A percentile compares a stretch with the other conserved stretches of the same genome.
Conservation (phyloP, 2,329 filamentous ascomycete genomes). For the Teratosphaeria epicoccoides region DNA sequence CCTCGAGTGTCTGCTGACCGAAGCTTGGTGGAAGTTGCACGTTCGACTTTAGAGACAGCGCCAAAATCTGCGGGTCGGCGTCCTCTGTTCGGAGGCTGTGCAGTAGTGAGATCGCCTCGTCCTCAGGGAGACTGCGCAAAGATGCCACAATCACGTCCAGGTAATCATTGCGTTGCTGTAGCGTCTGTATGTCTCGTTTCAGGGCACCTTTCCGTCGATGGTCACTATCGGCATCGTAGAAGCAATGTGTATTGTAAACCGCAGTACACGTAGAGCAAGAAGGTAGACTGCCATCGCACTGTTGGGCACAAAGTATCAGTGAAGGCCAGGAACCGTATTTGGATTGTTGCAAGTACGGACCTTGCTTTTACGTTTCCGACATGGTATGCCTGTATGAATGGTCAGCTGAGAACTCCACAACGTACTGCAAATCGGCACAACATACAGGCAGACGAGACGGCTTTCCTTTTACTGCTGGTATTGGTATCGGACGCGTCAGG, state of each 20-base stretch:
- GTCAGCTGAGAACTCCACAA: neutral
- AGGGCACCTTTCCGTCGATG: conserved; percentile 34
- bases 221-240: conserved; percentile 40
- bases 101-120: conserved; percentile 33
- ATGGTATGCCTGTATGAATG: conserved; percentile 29
- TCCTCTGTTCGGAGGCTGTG: conserved; percentile 33
- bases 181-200: conserved; percentile 29
- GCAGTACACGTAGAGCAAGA: conserved; percentile 41
- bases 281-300: conserved; percentile 42
- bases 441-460: conserved; percentile 31
- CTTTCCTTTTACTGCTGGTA: conserved; percentile 25
- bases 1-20: conserved; percentile 23
- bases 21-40: conserved; percentile 26
- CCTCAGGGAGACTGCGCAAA: conserved; percentile 35
- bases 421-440: neutral
- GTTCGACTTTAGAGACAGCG: conserved; percentile 31
- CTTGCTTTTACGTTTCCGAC: conserved; percentile 41
- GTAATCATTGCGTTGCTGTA: conserved; percentile 28
- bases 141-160: conserved; percentile 34
- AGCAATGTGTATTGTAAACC: conserved; percentile 41
- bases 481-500: conserved; percentile 16
- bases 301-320: conserved; percentile 6
- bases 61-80: conserved; percentile 30
- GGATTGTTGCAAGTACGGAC: conserved; percentile 19
- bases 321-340: neutral